Conservation (phyloP, 2,329 filamentous ascomycete species). For the Verticillium nubilum region DNA sequence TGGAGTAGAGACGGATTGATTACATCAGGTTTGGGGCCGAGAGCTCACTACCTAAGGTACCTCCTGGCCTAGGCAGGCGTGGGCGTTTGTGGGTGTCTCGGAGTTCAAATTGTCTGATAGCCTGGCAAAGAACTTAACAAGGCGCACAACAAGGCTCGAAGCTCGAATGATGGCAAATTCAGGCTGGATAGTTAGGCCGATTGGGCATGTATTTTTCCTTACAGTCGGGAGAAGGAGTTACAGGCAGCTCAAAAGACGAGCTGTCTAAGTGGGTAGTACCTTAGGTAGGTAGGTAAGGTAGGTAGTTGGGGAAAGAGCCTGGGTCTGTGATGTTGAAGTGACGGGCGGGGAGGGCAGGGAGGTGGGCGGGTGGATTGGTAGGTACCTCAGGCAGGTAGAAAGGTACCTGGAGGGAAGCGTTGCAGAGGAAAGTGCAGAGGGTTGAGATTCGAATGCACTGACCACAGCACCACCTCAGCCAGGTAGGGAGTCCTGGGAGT, state of each 20-base stretch:
- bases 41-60: too few relatives aligned
- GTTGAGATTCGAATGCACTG: not conserved
- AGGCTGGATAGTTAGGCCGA: too few relatives aligned
- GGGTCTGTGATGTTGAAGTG: not conserved
- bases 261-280: too few relatives aligned
- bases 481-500: not conserved
- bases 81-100: not conserved
- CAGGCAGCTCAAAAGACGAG: not conserved
- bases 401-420: not conserved
- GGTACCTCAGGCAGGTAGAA: not conserved
- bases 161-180: not conserved
- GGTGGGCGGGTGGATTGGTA: not conserved
- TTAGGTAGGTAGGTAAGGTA: too few relatives aligned
- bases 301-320: not conserved
- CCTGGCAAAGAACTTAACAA: not conserved
- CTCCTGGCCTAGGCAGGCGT: not conserved
- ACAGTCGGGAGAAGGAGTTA: not conserved
- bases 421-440: not conserved
- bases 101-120: not conserved
- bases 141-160: too few relatives aligned
- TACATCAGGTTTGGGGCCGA: conserved; percentile 4
- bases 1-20: conserved; percentile 1
- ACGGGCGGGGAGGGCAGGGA: not conserved
- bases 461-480: not conserved
- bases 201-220: not conserved